Evolutionary conservation across 371 early-diverging fungal species (phyloP), one percentile per base, ranked within the genome.

Genomic region (Conidiobolus incongruus): DNA sequence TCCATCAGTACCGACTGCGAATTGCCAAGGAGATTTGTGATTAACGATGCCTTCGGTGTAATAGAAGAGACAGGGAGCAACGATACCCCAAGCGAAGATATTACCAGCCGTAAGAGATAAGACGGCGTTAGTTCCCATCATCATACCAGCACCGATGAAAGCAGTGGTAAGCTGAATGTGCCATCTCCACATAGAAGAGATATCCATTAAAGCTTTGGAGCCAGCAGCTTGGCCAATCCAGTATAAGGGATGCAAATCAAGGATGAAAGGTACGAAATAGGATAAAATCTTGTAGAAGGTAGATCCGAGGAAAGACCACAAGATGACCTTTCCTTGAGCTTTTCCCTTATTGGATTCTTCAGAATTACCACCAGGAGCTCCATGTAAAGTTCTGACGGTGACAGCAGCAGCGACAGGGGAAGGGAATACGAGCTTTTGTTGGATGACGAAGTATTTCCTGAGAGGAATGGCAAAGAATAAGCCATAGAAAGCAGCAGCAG

Each of bases 381-480:
- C 48, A 54, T 80, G 77, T n/a, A 80, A 58, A 38, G 70, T 63
- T 6, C 60, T 51, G 52, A 80, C 77, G 41, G 77, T 75, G 20
- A 58, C 61, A 2, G 80, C 80, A 20, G 80, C 62, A 33, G 71
- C 77, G 44, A 70, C 68, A 12, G 73, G 72, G 6, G 80, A 67
- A 39, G 80, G 80, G 67, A 79, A 79, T 47, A 68, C 64, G 49
- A 79, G 53, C 28, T 77, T 65, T 50, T 72, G 71, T 49, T 77
- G 72, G 52, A 79, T 60, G 44, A 79, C 67, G 44, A 72, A 81
- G 47, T 75, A 75, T 1, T 55, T 48, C 35, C 81, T 68, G 22
- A 81, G 68, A 23, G 81, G 81, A 5, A 81, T 66, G 40, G 77
- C 77, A 51, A 77, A 81, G 59, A 77, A 81, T 28, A 77, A 55